A percentile compares a stretch with the other conserved stretches of the same genome.
phyloP scores from a whole-genome alignment of 139 green algal species.

The Eudorina sp. region DNA sequence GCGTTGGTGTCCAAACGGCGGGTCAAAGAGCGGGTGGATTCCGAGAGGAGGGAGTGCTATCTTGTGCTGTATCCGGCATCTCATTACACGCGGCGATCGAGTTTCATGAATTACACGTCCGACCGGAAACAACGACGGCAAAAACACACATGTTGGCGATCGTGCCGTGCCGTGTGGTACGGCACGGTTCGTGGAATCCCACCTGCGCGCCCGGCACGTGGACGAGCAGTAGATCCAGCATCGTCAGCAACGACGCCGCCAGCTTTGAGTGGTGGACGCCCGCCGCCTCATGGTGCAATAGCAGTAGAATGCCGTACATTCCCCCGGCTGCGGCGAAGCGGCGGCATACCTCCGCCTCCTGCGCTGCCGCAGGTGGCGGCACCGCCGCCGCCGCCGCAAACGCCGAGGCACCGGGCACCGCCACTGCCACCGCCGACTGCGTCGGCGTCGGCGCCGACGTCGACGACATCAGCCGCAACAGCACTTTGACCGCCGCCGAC shows the following conservation, averaged over 20 bases:
- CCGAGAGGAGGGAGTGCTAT: too few species aligned
- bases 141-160: too few species aligned
- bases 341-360: constrained; percentile 29
- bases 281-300: constrained; percentile 55
- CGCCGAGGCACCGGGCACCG: background rate
- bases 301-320: constrained; percentile 57
- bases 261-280: constrained; percentile 57
- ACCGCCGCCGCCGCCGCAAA: background rate
- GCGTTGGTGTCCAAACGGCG: too few species aligned
- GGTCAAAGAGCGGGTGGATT: too few species aligned
- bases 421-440: background rate
- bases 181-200: too few species aligned
- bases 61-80: too few species aligned
- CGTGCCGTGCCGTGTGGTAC: too few species aligned
- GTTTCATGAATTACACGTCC: too few species aligned
- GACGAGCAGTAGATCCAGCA: constrained; percentile 55
- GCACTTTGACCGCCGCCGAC: constrained; percentile 44
- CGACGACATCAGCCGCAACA: constrained; percentile 42
- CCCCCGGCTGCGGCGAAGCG: constrained; percentile 50
- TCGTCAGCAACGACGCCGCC: constrained; percentile 49
- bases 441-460: background rate
- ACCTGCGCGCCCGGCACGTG: background rate
- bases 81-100: too few species aligned
- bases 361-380: background rate
- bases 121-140: too few species aligned